Evolutionary conservation across 169 alveolate genomes (phyloP).

Genomic region (Toxoplasma gondii): DNA sequence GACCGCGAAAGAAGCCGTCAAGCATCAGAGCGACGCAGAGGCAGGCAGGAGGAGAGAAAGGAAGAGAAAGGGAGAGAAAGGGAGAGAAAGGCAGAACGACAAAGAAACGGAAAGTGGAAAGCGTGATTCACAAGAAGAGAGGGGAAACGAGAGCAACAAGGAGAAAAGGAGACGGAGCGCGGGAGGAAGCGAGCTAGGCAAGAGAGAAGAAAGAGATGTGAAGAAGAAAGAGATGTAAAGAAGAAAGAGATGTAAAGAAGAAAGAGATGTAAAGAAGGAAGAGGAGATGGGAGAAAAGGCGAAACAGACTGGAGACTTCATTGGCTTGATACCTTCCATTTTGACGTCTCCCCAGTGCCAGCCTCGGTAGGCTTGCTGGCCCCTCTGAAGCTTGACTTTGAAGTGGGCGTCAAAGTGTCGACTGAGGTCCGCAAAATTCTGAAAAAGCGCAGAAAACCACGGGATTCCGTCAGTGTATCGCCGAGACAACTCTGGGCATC

Average conservation of each 20-base stretch:
- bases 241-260: background rate
- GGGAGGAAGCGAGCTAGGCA: too few relatives aligned
- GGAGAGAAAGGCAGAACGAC: too few relatives aligned
- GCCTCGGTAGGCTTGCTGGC: conserved; percentile 82
- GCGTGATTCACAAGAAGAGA: background rate
- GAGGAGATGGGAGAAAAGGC: background rate
- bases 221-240: background rate
- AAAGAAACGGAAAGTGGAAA: background rate
- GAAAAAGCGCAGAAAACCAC: background rate
- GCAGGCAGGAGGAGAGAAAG: background rate
- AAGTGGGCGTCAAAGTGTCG: conserved; percentile 85
- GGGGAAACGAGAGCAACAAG: background rate
- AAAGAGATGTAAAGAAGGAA: background rate
- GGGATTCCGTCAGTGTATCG: background rate
- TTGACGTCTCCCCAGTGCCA: conserved; percentile 92
- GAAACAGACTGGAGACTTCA: too few relatives aligned
- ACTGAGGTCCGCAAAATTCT: conserved; percentile 78
- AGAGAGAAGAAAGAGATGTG: too few relatives aligned
- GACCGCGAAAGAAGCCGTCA: too few relatives aligned
- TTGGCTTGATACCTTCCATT: conserved; percentile 74
- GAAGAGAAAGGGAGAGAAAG: background rate
- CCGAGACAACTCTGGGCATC: too few relatives aligned
- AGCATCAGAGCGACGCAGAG: background rate
- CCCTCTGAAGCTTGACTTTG: conserved; percentile 72
- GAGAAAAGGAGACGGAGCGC: too few relatives aligned